These are phyloP conservation scores for Beauveria caledonica DNA, from an alignment of 2,329 filamentous ascomycete species.

Conservation along the genomic window DNA sequence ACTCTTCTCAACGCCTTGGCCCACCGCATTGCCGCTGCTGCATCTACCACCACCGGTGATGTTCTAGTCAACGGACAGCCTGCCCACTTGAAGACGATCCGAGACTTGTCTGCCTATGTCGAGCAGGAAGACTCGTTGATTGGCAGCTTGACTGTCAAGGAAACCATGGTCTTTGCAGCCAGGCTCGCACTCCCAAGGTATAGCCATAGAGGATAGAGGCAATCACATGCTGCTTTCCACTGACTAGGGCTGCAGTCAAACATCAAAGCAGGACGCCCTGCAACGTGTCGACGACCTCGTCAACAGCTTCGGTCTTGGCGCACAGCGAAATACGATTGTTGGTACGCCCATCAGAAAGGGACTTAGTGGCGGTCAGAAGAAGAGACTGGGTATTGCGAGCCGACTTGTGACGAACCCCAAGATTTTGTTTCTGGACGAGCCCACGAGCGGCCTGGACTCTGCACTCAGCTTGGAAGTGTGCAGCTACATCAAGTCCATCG, in stretches of 20 bases:
- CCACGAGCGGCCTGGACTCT: conserved; percentile 76
- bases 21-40: conserved; percentile 40
- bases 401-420: conserved; percentile 75
- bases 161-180: conserved; percentile 73
- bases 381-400: conserved; percentile 69
- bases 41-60: conserved; percentile 37
- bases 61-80: conserved; percentile 53
- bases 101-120: conserved; percentile 65
- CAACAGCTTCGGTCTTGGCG: conserved; percentile 62
- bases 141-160: conserved; percentile 69
- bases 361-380: conserved; percentile 78
- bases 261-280: conserved; percentile 46
- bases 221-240: neutral
- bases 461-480: conserved; percentile 70
- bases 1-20: conserved; percentile 77
- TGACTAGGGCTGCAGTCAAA: conserved; percentile 18
- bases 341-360: conserved; percentile 79
- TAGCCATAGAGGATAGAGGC: no score
- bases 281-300: conserved; percentile 59
- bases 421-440: conserved; percentile 76
- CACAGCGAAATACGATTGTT: conserved; percentile 62
- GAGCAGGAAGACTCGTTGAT: conserved; percentile 84
- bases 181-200: conserved; percentile 41
- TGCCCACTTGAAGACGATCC: conserved; percentile 47
- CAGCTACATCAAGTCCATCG: conserved; percentile 60